These are phyloP conservation scores for Podospora anserina DNA, from an alignment of 495 filamentous ascomycete species.

Conservation along the genomic window DNA sequence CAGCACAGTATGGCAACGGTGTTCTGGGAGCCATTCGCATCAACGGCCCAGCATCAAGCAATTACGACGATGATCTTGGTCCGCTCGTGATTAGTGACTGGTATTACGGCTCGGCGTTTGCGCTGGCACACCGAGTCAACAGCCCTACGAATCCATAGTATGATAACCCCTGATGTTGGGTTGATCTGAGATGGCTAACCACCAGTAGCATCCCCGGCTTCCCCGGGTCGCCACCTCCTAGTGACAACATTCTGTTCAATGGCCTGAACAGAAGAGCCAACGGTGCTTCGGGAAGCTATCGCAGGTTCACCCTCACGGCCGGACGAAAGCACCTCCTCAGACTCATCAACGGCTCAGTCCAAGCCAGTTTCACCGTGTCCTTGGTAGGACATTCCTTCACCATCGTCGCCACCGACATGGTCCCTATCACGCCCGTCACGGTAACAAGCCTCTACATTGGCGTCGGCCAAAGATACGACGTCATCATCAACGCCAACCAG, in stretches of 20 bases:
- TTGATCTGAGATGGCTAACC: background rate
- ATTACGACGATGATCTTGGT: constrained; percentile 54
- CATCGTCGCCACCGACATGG: constrained; percentile 51
- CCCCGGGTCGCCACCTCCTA: constrained; percentile 30
- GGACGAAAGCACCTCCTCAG: constrained; percentile 53
- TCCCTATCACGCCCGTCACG: constrained; percentile 49
- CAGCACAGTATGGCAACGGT: constrained; percentile 52
- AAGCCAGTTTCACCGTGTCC: constrained; percentile 47
- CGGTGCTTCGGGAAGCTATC: constrained; percentile 33
- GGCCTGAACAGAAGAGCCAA: constrained; percentile 39
- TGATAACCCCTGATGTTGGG: background rate
- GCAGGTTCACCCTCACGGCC: constrained; percentile 35
- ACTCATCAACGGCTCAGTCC: constrained; percentile 55
- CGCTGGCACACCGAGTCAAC: constrained; percentile 21
- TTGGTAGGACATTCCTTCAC: constrained; percentile 54
- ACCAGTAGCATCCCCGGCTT: constrained; percentile 27
- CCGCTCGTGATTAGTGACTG: constrained; percentile 45
- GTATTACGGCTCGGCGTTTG: constrained; percentile 34
- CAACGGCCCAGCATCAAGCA: constrained; percentile 49
- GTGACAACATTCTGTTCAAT: constrained; percentile 37
- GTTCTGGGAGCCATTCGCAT: constrained; percentile 51
- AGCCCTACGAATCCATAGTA: constrained; percentile 27
- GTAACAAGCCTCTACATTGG: constrained; percentile 49
- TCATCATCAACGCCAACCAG: constrained; percentile 61
- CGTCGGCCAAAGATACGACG: constrained; percentile 69